Percentiles rank a stretch among this genome's conserved stretches.
Conservation (phyloP, 2,329 filamentous ascomycete species). For the Cladosporium sp. region DNA sequence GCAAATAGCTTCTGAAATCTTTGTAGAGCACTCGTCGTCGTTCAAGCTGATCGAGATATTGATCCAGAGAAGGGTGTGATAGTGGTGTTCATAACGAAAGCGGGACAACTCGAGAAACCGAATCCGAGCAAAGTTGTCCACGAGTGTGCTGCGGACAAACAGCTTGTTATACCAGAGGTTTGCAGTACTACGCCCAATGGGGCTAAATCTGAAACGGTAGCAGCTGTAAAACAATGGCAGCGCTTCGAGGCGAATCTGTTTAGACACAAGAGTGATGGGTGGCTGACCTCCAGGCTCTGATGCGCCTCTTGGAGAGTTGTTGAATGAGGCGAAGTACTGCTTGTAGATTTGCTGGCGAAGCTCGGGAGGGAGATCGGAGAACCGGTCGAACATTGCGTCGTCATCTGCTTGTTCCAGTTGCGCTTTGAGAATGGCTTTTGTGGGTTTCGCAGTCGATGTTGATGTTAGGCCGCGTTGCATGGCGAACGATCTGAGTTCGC, state of each 20-base stretch:
- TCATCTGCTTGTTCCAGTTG: not conserved
- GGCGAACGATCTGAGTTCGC: not conserved
- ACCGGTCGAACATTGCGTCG: not conserved
- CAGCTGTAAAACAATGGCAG: not conserved
- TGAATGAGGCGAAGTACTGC: not conserved
- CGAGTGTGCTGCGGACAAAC: no score
- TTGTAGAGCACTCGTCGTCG: not conserved
- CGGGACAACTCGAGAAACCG: not conserved
- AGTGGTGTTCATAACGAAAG: not conserved
- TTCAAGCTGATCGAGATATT: not conserved
- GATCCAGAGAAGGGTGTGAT: not conserved
- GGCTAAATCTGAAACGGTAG: not conserved
- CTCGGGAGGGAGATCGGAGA: not conserved
- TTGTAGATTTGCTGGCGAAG: not conserved
- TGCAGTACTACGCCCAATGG: not conserved
- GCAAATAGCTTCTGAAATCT: not conserved
- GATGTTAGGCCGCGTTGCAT: not conserved
- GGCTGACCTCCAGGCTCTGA: not conserved
- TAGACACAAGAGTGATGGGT: not conserved
- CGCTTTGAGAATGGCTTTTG: not conserved
- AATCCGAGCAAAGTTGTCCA: not conserved
- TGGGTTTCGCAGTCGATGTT: not conserved
- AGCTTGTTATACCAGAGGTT: no score
- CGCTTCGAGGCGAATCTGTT: not conserved
- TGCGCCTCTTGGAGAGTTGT: not conserved